phyloP scores from a whole-genome alignment of 805 yeast species.

The Metschnikowia lochheadii region DNA sequence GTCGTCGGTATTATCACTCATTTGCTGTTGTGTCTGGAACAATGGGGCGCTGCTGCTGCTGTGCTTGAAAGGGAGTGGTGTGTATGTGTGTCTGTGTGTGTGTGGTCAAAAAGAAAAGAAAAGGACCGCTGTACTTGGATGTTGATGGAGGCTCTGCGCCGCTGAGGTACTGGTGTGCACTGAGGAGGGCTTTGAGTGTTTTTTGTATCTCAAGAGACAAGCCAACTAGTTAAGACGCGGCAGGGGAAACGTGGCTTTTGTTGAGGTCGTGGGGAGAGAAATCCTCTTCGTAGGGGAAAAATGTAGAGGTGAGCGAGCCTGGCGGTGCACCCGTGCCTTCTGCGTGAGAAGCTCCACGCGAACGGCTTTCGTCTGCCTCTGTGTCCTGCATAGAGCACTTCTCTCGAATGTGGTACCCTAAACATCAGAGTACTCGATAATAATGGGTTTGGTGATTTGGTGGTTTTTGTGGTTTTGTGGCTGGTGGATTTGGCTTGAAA shows the following conservation, averaged over 20 bases:
- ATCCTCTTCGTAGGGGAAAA: background rate
- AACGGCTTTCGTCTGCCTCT: background rate
- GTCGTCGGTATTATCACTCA: conserved; percentile 40
- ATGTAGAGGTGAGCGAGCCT: background rate
- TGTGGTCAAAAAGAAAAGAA: background rate
- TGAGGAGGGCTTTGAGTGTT: background rate
- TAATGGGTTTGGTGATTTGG: no score
- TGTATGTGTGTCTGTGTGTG: no score
- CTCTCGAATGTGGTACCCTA: no score
- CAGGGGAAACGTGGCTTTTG: background rate
- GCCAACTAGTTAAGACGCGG: background rate
- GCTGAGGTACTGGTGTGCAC: background rate
- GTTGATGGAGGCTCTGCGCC: background rate
- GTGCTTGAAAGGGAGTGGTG: background rate
- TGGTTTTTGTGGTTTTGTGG: no score
- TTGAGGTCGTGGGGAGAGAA: background rate
- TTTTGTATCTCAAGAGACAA: background rate
- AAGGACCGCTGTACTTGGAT: background rate
- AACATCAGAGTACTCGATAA: no score
- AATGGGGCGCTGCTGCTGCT: background rate
- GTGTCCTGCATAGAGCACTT: background rate
- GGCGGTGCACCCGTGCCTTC: conserved; percentile 2
- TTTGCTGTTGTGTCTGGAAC: background rate
- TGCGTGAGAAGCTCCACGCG: background rate
- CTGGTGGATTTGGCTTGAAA: no score